These are phyloP conservation scores for Lasiosphaeria hispida DNA, from an alignment of 495 filamentous ascomycete genomes.

Conservation along the genomic window DNA sequence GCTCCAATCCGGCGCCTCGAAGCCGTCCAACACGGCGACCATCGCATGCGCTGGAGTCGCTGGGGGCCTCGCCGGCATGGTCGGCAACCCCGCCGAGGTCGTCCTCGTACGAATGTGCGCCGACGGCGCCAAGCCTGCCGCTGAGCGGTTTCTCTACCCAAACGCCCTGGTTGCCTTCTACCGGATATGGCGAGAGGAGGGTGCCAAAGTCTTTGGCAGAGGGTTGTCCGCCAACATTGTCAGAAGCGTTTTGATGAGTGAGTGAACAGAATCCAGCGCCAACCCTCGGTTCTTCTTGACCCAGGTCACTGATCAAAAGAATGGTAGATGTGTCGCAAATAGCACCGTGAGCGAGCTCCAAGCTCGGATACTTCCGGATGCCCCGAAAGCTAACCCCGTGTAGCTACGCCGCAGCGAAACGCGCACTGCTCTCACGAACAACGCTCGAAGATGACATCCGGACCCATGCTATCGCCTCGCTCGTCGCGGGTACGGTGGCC, in stretches of 20 bases:
- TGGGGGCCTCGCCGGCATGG: slow-evolving; percentile 71
- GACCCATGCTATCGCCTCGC: slow-evolving; percentile 34
- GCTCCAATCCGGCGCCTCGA: slow-evolving; percentile 19
- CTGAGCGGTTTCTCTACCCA: slow-evolving; percentile 44
- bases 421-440: slow-evolving; percentile 25
- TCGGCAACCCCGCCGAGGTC: slow-evolving; percentile 75
- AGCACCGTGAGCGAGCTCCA: slow-evolving; percentile 25
- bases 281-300: background rate
- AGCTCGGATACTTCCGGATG: too few species aligned
- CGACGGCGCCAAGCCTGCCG: slow-evolving; percentile 67
- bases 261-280: background rate
- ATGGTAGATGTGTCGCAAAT: slow-evolving; percentile 37
- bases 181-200: slow-evolving; percentile 36
- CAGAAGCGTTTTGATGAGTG: slow-evolving; percentile 42
- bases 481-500: slow-evolving; percentile 38
- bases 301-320: background rate
- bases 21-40: slow-evolving; percentile 27
- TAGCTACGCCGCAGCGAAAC: slow-evolving; percentile 36
- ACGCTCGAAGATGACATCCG: slow-evolving; percentile 32
- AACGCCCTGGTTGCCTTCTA: slow-evolving; percentile 33
- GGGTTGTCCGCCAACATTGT: slow-evolving; percentile 38
- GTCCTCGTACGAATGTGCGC: slow-evolving; percentile 77
- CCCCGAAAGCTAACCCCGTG: background rate
- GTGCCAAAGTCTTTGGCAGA: slow-evolving; percentile 32
- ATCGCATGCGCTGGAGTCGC: slow-evolving; percentile 43